Evolutionary conservation across 2,329 filamentous ascomycete genomes (phyloP).

Genomic region (Trichophaea hybrida): DNA sequence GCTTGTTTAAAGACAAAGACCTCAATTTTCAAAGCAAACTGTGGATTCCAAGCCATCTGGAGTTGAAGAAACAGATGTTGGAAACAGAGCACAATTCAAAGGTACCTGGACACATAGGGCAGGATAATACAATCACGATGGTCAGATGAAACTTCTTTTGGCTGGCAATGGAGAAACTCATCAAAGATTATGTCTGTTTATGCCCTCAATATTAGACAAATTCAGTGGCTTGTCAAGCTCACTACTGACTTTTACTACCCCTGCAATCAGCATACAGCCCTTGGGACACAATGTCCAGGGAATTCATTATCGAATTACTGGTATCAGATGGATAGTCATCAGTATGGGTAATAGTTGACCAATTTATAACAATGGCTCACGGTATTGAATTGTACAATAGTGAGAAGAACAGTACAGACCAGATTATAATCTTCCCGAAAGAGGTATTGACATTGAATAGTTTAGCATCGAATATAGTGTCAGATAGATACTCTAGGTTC

Average conservation of each 20-base stretch:
- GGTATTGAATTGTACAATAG: constrained; percentile 12
- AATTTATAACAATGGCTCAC: constrained; percentile 24
- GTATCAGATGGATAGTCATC: not conserved
- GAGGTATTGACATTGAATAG: constrained; percentile 8
- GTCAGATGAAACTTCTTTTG: constrained; percentile 6
- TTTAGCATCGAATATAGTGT: not conserved
- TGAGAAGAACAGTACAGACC: constrained; percentile 1
- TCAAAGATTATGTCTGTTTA: no score
- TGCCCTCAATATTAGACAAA: constrained; percentile 1
- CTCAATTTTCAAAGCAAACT: not conserved
- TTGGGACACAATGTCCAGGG: constrained; percentile 14
- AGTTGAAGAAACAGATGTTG: not conserved
- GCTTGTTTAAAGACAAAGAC: not conserved
- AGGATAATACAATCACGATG: constrained; percentile 4
- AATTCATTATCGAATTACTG: constrained; percentile 26
- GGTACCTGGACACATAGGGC: constrained; percentile 5
- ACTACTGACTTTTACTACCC: not conserved
- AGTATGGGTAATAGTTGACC: constrained; percentile 5
- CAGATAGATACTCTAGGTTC: not conserved
- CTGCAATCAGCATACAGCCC: constrained; percentile 1
- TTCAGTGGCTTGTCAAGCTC: not conserved
- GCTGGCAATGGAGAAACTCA: not conserved
- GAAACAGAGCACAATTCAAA: constrained; percentile 2
- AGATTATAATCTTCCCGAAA: constrained; percentile 14
- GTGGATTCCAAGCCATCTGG: not conserved